Conservation (phyloP, 306 rosid species). For the Fagus sylvatica region DNA sequence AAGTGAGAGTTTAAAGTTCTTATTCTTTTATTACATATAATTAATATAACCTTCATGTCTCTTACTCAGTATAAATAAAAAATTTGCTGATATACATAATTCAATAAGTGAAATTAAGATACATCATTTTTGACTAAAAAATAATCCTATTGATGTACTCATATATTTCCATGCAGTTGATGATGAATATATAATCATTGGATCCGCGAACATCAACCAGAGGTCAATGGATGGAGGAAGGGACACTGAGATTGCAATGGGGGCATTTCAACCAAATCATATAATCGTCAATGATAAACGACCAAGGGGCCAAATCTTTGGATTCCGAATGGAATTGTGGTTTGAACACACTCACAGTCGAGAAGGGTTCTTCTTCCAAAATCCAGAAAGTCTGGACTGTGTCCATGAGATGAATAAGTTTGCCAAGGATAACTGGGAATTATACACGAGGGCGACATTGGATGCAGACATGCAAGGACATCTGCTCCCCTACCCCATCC, state of each 20-base stretch:
- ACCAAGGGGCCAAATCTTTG: constrained; percentile 58
- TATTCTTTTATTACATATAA: too few relatives aligned
- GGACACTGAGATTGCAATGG: constrained; percentile 91
- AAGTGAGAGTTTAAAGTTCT: not conserved
- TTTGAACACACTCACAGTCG: constrained; percentile 39
- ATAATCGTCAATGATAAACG: constrained; percentile 23
- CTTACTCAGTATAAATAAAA: too few relatives aligned
- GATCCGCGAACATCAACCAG: constrained; percentile 89
- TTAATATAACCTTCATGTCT: too few relatives aligned
- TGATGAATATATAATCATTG: constrained; percentile 87
- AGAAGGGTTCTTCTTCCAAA: too few relatives aligned
- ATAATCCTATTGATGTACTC: not conserved
- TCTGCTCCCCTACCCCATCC: constrained; percentile 50
- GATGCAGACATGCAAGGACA: constrained; percentile 27
- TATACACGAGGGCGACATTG: constrained; percentile 16
- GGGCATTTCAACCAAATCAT: constrained; percentile 73
- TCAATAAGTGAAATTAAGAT: too few relatives aligned
- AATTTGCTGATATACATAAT: too few relatives aligned
- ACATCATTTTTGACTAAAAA: not conserved
- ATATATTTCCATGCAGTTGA: constrained; percentile 48
- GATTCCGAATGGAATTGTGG: constrained; percentile 69
- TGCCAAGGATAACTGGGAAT: constrained; percentile 32
- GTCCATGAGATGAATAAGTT: constrained; percentile 6
- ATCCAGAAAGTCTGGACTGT: constrained; percentile 35
- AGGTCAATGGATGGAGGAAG: constrained; percentile 93